Evolutionary conservation across 352 stramenopile species (phyloP), one percentile per base, ranked within the genome.

Genomic region (Pythium volutum): DNA sequence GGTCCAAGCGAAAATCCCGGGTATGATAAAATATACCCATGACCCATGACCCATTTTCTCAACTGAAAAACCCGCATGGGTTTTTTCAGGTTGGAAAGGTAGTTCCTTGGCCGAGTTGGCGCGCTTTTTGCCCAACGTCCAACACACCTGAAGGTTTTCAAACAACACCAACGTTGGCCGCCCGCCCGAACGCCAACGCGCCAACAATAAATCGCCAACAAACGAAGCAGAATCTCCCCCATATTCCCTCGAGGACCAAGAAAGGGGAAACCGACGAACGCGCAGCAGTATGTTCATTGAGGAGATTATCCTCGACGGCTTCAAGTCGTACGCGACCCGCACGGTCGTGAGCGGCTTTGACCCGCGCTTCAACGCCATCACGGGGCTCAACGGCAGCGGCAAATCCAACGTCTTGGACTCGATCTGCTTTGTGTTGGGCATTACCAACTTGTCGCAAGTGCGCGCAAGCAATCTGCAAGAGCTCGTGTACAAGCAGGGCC

Each of bases 351-450:
- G 95, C 54, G 97, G 97, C 41, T 99, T 99, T 71, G 98, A 99
- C 74, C 89, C 90, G 42, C 91, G 98, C 66, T 99, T 99, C 78
- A 99, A 99, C 73, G 98, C 98, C 56, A 99, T 99, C 71, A 99
- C 97, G 53, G 98, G 98, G 8, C 83, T 99, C 47, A 99, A 99
- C 73, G 98, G 98, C 36, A 99, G 93, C 59, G 98, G 98, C 67
- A 99, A 99, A 76, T 99, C 93, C 33, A 99, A 99, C 83, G 98
- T 99, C 63, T 80, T 99, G 25, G 98, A 99, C 75, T 86, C 97
- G 25, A 99, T 99, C 59, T 99, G 97, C 85, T 99, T 99, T 77
- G 97, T 99, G 42, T 82, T 99, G 47, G 98, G 98, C 49, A 99
- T 99, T 70, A 98, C 96, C 6, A 99, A 99, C 78, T 81, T 99